These are phyloP conservation scores for Camillea tinctor DNA, from an alignment of 2,329 filamentous ascomycete genomes.

Conservation along the genomic window DNA sequence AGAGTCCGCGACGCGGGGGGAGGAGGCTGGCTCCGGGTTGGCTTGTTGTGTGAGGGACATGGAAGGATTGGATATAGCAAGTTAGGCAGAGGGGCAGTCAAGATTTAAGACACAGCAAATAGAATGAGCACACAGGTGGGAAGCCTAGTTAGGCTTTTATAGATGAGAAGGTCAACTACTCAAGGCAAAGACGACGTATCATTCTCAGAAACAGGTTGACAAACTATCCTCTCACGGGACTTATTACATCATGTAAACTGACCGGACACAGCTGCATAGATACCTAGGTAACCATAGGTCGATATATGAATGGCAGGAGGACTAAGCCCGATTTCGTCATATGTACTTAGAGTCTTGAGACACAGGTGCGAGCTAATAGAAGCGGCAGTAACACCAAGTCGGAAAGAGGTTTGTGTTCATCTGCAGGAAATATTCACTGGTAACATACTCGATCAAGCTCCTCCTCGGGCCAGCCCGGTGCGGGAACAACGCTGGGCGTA, in stretches of 20 bases:
- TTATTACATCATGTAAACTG: conserved; percentile 14
- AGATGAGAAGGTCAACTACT: not conserved
- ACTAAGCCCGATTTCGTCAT: not conserved
- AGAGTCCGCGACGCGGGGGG: conserved; percentile 14
- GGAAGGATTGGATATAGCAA: conserved; percentile 22
- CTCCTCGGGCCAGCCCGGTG: not conserved
- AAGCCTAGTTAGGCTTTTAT: too few species aligned
- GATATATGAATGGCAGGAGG: not conserved
- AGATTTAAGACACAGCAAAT: not conserved
- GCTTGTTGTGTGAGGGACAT: conserved; percentile 26
- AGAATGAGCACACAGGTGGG: too few species aligned
- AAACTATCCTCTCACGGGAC: not conserved
- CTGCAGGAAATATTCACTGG: not conserved
- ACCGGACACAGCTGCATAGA: conserved; percentile 1
- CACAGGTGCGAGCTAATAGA: not conserved
- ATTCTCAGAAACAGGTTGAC: not conserved
- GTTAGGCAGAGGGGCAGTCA: conserved; percentile 1
- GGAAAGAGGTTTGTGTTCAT: not conserved
- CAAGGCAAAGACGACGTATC: not conserved
- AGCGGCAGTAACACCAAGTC: too few species aligned
- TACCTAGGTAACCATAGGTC: not conserved
- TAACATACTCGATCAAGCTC: too few species aligned
- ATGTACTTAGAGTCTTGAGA: too few species aligned
- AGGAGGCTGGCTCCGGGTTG: conserved; percentile 20
- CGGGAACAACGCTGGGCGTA: not conserved